phyloP scores from a whole-genome alignment of 2,329 filamentous ascomycete genomes.

The Fusarium humuli region DNA sequence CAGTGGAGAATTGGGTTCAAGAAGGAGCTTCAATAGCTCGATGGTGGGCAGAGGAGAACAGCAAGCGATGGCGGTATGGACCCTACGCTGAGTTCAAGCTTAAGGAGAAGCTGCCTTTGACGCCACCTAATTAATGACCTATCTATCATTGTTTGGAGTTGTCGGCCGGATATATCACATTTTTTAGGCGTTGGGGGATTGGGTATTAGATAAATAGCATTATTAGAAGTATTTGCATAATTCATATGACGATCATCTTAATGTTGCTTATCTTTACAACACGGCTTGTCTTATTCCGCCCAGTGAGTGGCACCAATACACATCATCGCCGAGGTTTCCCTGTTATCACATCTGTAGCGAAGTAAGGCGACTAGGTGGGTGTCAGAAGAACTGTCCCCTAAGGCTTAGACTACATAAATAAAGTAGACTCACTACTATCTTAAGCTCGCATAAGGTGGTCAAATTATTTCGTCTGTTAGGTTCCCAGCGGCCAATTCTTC shows the following conservation, averaged over 20 bases:
- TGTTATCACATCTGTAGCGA: too few species aligned
- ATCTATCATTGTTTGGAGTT: slow-evolving; percentile 3
- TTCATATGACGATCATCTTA: neutral
- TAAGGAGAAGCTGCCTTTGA: neutral
- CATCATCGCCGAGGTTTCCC: too few species aligned
- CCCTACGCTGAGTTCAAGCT: slow-evolving; percentile 9
- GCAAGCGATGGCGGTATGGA: slow-evolving; percentile 50
- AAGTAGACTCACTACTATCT: too few species aligned
- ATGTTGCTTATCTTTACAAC: neutral
- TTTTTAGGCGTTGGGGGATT: neutral
- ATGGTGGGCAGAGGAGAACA: slow-evolving; percentile 53
- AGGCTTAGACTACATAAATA: too few species aligned
- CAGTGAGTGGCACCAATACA: too few species aligned
- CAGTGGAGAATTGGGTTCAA: slow-evolving; percentile 48
- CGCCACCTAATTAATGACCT: neutral
- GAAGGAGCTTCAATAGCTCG: slow-evolving; percentile 49
- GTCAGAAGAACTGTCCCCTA: too few species aligned
- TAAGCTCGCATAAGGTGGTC: too few species aligned
- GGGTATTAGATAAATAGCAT: neutral
- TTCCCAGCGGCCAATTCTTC: too few species aligned
- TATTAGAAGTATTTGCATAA: neutral
- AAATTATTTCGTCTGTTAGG: too few species aligned
- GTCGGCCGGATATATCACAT: neutral
- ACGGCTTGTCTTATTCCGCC: too few species aligned
- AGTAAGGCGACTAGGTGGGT: too few species aligned